phyloP scores from a whole-genome alignment of 2,329 filamentous ascomycete genomes.

The Sclerotinia borealis region DNA sequence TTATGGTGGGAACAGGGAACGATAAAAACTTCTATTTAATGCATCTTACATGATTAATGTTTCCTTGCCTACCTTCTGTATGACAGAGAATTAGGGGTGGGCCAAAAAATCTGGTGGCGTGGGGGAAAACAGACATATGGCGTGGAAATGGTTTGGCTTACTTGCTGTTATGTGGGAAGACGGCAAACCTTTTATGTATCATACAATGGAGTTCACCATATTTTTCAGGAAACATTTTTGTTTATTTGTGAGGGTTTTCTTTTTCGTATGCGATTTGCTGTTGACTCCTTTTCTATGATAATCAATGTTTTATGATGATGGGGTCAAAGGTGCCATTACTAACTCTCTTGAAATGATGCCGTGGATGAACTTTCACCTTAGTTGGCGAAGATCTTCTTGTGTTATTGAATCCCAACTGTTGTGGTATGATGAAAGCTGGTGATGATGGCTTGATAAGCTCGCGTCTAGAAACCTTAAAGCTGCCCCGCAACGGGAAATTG shows the following conservation, averaged over 20 bases:
- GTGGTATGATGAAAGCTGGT: neutral
- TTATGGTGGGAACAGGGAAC: constrained; percentile 21
- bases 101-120: constrained; percentile 20
- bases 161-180: constrained; percentile 19
- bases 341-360: neutral
- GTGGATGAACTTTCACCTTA: neutral
- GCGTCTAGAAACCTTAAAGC: neutral
- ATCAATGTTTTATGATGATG: neutral
- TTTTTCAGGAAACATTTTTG: constrained; percentile 8
- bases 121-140: constrained; percentile 29
- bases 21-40: constrained; percentile 27
- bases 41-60: constrained; percentile 32
- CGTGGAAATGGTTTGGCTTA: constrained; percentile 29
- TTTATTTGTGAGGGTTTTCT: neutral
- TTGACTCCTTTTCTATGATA: neutral
- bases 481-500: neutral
- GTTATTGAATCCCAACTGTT: neutral
- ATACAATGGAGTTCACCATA: constrained; percentile 30
- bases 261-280: neutral
- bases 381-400: neutral
- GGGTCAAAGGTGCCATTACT: neutral
- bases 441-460: neutral
- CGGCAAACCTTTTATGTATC: constrained; percentile 26
- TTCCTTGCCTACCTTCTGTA: constrained; percentile 24
- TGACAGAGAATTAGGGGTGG: constrained; percentile 16